These are phyloP conservation scores for Aphanocladium album DNA, from an alignment of 2,329 filamentous ascomycete genomes.

Conservation along the genomic window DNA sequence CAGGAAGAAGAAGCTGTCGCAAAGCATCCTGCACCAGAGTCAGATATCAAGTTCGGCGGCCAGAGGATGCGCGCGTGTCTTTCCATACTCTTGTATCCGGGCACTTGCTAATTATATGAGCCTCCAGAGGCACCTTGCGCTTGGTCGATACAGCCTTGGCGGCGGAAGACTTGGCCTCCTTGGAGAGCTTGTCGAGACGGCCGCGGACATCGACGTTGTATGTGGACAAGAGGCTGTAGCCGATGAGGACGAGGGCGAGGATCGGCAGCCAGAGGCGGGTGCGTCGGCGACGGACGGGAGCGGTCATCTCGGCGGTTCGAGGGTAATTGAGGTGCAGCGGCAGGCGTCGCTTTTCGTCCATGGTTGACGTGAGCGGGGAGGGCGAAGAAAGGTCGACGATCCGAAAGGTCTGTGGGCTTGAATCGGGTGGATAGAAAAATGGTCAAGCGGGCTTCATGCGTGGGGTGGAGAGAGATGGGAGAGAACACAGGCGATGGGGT, in stretches of 20 bases:
- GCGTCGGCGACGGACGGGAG: conserved; percentile 19
- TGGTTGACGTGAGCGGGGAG: conserved; percentile 16
- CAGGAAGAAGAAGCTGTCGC: conserved; percentile 71
- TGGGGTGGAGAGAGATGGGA: no score
- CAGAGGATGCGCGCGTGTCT: not conserved
- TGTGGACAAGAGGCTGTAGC: conserved; percentile 16
- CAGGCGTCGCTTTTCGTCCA: conserved; percentile 27
- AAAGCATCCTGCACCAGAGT: conserved; percentile 62
- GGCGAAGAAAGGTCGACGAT: no score
- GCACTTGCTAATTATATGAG: conserved; percentile 97
- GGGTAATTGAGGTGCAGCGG: conserved; percentile 16
- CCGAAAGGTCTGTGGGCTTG: not conserved
- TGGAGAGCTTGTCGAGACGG: conserved; percentile 3
- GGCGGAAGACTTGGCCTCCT: not conserved
- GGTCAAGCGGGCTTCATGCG: no score
- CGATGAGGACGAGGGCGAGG: conserved; percentile 21
- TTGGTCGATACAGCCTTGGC: conserved; percentile 13
- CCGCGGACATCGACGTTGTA: conserved; percentile 3
- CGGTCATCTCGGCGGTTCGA: conserved; percentile 15
- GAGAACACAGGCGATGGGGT: not conserved
- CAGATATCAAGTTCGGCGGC: not conserved
- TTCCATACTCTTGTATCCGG: conserved; percentile 67
- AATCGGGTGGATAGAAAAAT: no score
- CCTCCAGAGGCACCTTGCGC: conserved; percentile 69
- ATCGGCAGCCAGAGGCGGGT: conserved; percentile 20